Conservation (phyloP, 1,139 yeast species). For the Debaryomyces nepalensis region DNA sequence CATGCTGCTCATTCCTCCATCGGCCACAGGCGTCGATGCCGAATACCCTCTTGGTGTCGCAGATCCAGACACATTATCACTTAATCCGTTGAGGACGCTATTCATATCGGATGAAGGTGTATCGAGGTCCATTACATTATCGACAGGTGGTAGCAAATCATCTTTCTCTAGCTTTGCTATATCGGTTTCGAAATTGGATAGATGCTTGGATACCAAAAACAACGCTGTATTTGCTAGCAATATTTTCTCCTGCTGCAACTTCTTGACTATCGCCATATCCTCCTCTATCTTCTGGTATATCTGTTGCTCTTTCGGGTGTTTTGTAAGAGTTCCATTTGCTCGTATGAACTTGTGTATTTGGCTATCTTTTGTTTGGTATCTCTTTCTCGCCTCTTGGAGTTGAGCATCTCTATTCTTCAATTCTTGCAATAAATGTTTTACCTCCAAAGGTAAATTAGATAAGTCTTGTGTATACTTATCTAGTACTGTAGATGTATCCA, state of each 20-base stretch:
- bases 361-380: conserved; percentile 72
- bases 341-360: conserved; percentile 82
- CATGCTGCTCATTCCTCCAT: conserved; percentile 14
- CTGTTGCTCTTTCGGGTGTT: conserved; percentile 81
- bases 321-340: conserved; percentile 80
- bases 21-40: conserved; percentile 26
- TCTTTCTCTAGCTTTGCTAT: conserved; percentile 77
- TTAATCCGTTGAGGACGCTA: conserved; percentile 23
- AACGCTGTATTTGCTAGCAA: conserved; percentile 82
- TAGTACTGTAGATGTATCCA: conserved; percentile 56
- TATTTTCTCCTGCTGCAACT: conserved; percentile 77
- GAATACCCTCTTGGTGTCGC: conserved; percentile 37
- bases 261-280: conserved; percentile 63
- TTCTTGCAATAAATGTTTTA: conserved; percentile 80
- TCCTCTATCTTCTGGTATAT: conserved; percentile 69
- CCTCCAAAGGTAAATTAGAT: conserved; percentile 88
- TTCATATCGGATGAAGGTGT: conserved; percentile 18
- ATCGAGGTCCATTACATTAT: conserved; percentile 27
- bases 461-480: conserved; percentile 58
- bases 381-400: conserved; percentile 67
- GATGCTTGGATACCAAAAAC: conserved; percentile 74
- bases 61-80: conserved; percentile 35
- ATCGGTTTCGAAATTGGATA: conserved; percentile 73
- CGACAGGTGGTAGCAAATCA: conserved; percentile 71
- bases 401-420: conserved; percentile 71